Evolutionary conservation across 2,329 filamentous ascomycete genomes (phyloP).

Genomic region (Capronia coronata): DNA sequence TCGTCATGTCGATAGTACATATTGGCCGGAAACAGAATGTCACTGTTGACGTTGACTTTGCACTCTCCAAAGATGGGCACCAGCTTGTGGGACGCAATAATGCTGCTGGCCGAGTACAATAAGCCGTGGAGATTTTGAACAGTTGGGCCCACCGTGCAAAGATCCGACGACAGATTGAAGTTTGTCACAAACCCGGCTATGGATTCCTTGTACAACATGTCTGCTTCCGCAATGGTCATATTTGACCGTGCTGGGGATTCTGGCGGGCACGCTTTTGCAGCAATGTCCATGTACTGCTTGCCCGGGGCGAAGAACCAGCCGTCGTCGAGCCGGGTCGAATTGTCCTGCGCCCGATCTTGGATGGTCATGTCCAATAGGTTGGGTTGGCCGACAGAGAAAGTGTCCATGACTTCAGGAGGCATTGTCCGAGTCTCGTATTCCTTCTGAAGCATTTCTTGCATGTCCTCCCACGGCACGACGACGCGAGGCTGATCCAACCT

Average conservation of each 20-base stretch:
- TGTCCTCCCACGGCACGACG: slow-evolving; percentile 54
- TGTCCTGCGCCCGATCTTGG: slow-evolving; percentile 22
- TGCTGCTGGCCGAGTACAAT: slow-evolving; percentile 55
- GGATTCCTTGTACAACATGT: slow-evolving; percentile 29
- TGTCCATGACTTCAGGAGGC: slow-evolving; percentile 39
- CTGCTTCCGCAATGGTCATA: slow-evolving; percentile 35
- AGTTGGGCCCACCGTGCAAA: slow-evolving; percentile 61
- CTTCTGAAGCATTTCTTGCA: slow-evolving; percentile 46
- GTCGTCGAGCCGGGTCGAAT: slow-evolving; percentile 36
- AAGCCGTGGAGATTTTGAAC: slow-evolving; percentile 59
- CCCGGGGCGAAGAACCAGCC: slow-evolving; percentile 44
- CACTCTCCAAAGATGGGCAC: slow-evolving; percentile 64
- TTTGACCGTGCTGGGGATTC: slow-evolving; percentile 51
- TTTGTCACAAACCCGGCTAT: slow-evolving; percentile 58
- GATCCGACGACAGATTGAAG: slow-evolving; percentile 53
- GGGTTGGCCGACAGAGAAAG: slow-evolving; percentile 40
- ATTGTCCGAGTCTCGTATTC: slow-evolving; percentile 45
- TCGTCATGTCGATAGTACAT: slow-evolving; percentile 58
- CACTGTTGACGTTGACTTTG: slow-evolving; percentile 63
- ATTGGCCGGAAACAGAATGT: slow-evolving; percentile 62
- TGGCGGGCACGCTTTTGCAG: slow-evolving; percentile 52
- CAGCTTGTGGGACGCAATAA: slow-evolving; percentile 51
- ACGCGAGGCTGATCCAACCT: slow-evolving; percentile 58
- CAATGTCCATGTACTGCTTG: slow-evolving; percentile 54
- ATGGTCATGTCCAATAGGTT: slow-evolving; percentile 28